Base-by-base conservation (phyloP, 1,284 basidiomycete genomes). In the Inonotus hispidus region DNA sequence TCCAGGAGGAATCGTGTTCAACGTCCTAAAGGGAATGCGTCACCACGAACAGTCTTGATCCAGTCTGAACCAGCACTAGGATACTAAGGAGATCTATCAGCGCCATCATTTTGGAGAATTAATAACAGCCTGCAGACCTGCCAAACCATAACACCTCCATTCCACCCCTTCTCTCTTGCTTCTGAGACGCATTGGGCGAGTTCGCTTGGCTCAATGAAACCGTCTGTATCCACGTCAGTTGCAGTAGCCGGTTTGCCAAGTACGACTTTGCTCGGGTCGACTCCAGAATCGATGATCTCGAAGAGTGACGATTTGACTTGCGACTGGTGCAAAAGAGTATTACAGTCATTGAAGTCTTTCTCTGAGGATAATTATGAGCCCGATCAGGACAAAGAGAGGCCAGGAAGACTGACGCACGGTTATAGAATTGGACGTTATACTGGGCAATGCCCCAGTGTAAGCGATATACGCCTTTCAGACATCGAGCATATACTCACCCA, bases 261-360 rank as follows among this genome's bases (percentile, higher is more conserved):
- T n/a, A 70, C 64, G n/a, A 70, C 49, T 62, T 71, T 71, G 59
- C 66, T 65, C 13, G 66, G 39, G 10, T 53, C 46, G 29, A 71
- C 64, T 19, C 69, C 67, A 37, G 56, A 52, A 2, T 60, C 58
- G 21, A 63, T 60, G 46, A 71, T 71, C 59, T 71, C 58, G 60
- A 70, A 66, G 37, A 71, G 21, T 16, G 69, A 58, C 13, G 70
- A 64, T 11, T 68, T 56, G 8, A 68, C 68, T 16, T 56, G 56
- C 19, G 68, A 67, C 21, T 60, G 47, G n/a, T 54, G 65, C 8
- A 70, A 54, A 8, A 70, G 64, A 16, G 59, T 58, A 25, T 50
- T 32, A 59, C 68, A 69, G 49, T 53, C 62, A 3, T 63, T 61
- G 62, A 68, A 69, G 57, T 66, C 68, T 25, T 50, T 54, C 49